These are phyloP conservation scores for Cladosporium halotolerans DNA, from an alignment of 2,329 filamentous ascomycete species.

Conservation along the genomic window DNA sequence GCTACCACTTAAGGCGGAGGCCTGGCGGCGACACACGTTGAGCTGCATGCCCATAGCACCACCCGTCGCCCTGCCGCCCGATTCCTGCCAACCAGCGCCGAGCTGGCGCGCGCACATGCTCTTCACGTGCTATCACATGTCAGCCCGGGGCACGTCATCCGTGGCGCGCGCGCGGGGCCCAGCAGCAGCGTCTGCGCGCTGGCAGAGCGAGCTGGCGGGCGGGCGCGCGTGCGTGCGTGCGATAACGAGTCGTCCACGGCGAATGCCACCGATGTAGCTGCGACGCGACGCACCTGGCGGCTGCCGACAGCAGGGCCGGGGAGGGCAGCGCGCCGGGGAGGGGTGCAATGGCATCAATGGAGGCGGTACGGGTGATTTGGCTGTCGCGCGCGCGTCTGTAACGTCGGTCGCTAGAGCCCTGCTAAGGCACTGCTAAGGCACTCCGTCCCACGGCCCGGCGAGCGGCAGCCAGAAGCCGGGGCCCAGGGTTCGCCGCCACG, in stretches of 20 bases:
- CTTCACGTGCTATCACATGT: slow-evolving; percentile 3
- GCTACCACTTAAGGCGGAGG: background rate
- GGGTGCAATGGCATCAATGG: background rate
- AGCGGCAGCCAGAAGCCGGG: slow-evolving; percentile 2
- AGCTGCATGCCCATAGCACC: slow-evolving; percentile 8
- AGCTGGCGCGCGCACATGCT: background rate
- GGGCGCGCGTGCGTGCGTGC: background rate
- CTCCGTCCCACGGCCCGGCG: slow-evolving; percentile 5
- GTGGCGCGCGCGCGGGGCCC: background rate
- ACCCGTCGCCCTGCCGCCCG: background rate
- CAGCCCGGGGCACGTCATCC: background rate
- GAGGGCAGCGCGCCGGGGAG: background rate
- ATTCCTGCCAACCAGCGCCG: background rate
- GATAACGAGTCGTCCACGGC: background rate
- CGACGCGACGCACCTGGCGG: background rate
- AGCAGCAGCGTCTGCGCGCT: background rate
- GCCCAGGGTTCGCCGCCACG: background rate
- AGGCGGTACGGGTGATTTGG: background rate
- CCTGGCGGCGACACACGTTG: slow-evolving; percentile 3
- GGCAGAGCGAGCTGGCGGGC: background rate
- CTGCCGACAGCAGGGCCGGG: background rate
- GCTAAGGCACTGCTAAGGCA: background rate
- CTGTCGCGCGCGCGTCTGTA: background rate
- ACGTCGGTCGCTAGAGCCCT: background rate
- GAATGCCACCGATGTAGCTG: background rate